Evolutionary conservation across 768 basidiomycete species (phyloP), one percentile per base, ranked within the genome.

Genomic region (Panellus pusillus): DNA sequence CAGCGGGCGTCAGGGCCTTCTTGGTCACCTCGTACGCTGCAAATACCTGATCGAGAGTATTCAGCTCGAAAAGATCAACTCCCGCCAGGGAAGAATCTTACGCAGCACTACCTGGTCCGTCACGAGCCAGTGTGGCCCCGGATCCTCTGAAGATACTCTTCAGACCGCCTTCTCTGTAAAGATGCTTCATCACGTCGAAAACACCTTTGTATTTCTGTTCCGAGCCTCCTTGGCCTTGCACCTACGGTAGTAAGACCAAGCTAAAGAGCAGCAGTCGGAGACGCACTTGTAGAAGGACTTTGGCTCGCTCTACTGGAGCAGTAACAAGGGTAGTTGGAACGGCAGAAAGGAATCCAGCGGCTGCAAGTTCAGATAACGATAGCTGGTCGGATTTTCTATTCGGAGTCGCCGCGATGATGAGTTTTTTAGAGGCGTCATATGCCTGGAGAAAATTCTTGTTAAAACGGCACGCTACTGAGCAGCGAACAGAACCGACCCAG

Each of bases 91-190:
- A 9, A 38, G 36, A 44, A 15, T 78, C 92, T 66, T 74, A 97
- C 89, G 90, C 95, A 58, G 97, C 97, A 67, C 89, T 93, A 43
- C 97, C 97, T 1, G 97, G 97, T 37, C 93, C 95, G 70, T 99
- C 97, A 54, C 97, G 82, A 39, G 87, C 91, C 13, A 99, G 74
- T 0, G 97, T 99, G n/a, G 97, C 97, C 51, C 79, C 79, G 4
- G 94, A 90, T 39, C 97, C 97, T 58, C 96, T 82, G 74, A 88
- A 98, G 55, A 99, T 90, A 65, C 91, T 93, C 58, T 81, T 81
- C 17, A 98, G 54, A 37, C 97, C 97, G 24, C 97, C 97, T 73
- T 98, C 95, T 57, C 80, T 84, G 76, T 99, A 98, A 17, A 98
- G 77, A 64, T 93, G 89, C 57, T 79, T 79, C 58, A 98, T 79